Evolutionary conservation across 352 stramenopile genomes (phyloP).

Genomic region (Pythium dissotocum): DNA sequence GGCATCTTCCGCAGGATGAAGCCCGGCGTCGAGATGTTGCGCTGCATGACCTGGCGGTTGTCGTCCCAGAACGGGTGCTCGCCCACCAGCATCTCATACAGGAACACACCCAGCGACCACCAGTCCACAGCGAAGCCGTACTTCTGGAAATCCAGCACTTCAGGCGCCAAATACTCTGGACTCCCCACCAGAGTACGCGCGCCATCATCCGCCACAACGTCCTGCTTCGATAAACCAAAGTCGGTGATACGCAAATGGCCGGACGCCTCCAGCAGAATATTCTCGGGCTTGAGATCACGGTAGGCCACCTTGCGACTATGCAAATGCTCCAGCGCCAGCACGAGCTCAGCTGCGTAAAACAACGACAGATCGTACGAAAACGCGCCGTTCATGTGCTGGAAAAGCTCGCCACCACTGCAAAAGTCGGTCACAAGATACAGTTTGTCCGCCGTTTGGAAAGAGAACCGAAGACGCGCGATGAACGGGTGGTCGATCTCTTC

Average conservation of each 20-base stretch:
- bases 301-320: conserved; percentile 96
- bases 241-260: conserved; percentile 97
- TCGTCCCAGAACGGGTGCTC: conserved; percentile 88
- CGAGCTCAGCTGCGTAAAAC: conserved; percentile 98
- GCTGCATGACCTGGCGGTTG: conserved; percentile 82
- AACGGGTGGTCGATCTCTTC: conserved; percentile 97
- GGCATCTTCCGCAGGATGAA: conserved; percentile 66
- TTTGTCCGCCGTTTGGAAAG: conserved; percentile 95
- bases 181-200: conserved; percentile 78
- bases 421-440: conserved; percentile 91
- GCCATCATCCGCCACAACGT: conserved; percentile 69
- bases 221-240: conserved; percentile 90
- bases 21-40: conserved; percentile 85
- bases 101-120: conserved; percentile 91
- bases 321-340: conserved; percentile 94
- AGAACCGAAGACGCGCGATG: conserved; percentile 96
- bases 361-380: conserved; percentile 63
- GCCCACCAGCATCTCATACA: conserved; percentile 91
- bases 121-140: conserved; percentile 90
- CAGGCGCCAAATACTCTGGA: conserved; percentile 90
- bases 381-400: conserved; percentile 95
- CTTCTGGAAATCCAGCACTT: conserved; percentile 74
- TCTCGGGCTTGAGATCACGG: conserved; percentile 97
- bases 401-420: conserved; percentile 96
- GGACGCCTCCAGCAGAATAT: conserved; percentile 84